phyloP scores from a whole-genome alignment of 352 stramenopile species.

The Pythium dissimile region DNA sequence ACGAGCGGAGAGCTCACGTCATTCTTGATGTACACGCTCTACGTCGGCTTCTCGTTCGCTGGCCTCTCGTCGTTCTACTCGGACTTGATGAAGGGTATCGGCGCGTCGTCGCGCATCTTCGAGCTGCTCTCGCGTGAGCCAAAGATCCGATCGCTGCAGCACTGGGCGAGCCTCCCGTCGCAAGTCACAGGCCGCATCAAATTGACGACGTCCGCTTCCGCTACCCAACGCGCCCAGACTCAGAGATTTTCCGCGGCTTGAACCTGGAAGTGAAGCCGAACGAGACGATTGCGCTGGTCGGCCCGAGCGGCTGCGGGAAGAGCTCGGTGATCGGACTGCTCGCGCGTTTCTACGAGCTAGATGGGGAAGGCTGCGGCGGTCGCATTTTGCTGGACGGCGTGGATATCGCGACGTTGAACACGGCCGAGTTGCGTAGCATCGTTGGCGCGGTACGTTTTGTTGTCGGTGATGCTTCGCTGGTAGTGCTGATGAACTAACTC shows the following conservation, averaged over 20 bases:
- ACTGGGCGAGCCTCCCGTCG: constrained; percentile 24
- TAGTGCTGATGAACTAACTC: neutral
- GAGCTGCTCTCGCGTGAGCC: constrained; percentile 86
- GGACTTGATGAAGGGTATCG: constrained; percentile 88
- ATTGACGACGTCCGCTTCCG: constrained; percentile 84
- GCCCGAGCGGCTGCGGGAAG: constrained; percentile 65
- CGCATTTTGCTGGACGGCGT: constrained; percentile 56
- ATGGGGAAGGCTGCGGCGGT: constrained; percentile 40
- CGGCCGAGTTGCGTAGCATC: constrained; percentile 45
- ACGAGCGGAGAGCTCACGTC: constrained; percentile 90
- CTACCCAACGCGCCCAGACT: constrained; percentile 61
- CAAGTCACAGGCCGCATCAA: constrained; percentile 52
- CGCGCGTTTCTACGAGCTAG: constrained; percentile 72
- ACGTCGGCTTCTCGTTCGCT: constrained; percentile 88
- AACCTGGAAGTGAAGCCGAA: constrained; percentile 57
- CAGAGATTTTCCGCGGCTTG: constrained; percentile 44
- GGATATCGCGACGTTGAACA: constrained; percentile 53
- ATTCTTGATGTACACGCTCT: constrained; percentile 93
- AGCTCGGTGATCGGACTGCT: constrained; percentile 70
- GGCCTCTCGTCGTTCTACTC: constrained; percentile 91
- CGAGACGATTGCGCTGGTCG: constrained; percentile 74
- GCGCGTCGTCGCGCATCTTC: constrained; percentile 88
- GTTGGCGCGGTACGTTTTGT: constrained; percentile 48
- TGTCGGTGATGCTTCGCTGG: too few relatives aligned
- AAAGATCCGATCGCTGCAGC: constrained; percentile 40